These are phyloP conservation scores for Neurospora hispaniola DNA, from an alignment of 495 filamentous ascomycete genomes.

Conservation along the genomic window DNA sequence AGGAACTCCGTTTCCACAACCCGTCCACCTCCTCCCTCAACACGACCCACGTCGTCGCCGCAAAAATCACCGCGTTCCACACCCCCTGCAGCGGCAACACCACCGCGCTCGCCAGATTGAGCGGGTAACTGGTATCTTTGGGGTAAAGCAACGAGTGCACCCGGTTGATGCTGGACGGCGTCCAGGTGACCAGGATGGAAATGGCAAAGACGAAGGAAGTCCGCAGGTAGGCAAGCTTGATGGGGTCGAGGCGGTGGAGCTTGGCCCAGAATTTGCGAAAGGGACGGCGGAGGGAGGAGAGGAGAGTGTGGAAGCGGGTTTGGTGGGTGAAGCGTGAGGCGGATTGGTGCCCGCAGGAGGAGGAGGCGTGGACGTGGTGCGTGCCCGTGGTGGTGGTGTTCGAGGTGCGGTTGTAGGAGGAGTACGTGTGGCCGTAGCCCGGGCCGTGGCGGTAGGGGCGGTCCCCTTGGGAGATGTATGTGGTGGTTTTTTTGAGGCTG, in stretches of 20 bases:
- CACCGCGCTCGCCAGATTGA: slow-evolving; percentile 60
- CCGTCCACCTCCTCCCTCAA: slow-evolving; percentile 20
- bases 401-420: neutral
- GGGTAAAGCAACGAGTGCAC: slow-evolving; percentile 58
- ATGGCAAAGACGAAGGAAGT: slow-evolving; percentile 74
- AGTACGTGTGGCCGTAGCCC: neutral
- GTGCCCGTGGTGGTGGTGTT: neutral
- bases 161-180: slow-evolving; percentile 67
- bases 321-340: too few species aligned
- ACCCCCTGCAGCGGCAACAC: slow-evolving; percentile 79
- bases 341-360: neutral
- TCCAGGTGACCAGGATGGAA: slow-evolving; percentile 73
- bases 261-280: slow-evolving; percentile 18
- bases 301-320: neutral
- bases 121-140: slow-evolving; percentile 43
- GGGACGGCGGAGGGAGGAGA: slow-evolving; percentile 3
- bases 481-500: neutral
- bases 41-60: slow-evolving; percentile 42
- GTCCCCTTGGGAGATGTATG: neutral
- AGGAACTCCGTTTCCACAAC: neutral
- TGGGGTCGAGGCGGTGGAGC: slow-evolving; percentile 40
- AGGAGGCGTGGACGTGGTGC: slow-evolving; percentile 4
- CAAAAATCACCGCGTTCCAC: slow-evolving; percentile 75
- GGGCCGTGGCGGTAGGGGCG: neutral
- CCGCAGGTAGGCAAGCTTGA: slow-evolving; percentile 67